A percentile compares a stretch with the other conserved stretches of the same genome.
Conservation (phyloP, 768 basidiomycete genomes). For the Lanmaoa pseudosensibilis region DNA sequence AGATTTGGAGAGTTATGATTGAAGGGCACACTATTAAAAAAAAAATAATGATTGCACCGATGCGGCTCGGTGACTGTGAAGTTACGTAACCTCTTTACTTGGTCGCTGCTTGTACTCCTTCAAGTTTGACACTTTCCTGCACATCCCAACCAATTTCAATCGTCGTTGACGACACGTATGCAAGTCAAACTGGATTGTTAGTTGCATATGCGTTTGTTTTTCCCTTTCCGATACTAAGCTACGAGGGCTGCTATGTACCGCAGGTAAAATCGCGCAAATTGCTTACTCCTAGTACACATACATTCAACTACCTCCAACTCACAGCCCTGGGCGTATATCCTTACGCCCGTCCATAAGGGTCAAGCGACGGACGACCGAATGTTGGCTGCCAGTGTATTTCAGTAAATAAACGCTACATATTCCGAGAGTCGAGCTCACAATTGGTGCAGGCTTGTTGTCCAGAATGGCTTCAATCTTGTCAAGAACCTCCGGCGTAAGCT, state of each 20-base stretch:
- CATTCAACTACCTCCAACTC: background rate
- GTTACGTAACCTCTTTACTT: background rate
- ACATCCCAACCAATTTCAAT: background rate
- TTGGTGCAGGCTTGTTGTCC: slow-evolving; percentile 37
- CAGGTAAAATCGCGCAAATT: background rate
- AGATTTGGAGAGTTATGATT: too few relatives aligned
- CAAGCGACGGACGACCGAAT: slow-evolving; percentile 33
- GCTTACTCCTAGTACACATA: background rate
- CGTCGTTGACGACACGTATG: background rate
- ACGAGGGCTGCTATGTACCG: background rate
- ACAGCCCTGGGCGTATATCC: background rate
- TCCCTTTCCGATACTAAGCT: too few relatives aligned
- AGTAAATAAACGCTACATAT: background rate
- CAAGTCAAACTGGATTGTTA: background rate
- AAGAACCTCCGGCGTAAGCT: slow-evolving; percentile 51
- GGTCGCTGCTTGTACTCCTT: too few relatives aligned
- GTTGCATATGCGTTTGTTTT: background rate
- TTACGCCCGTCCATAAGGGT: slow-evolving; percentile 26
- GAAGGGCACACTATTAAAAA: too few relatives aligned
- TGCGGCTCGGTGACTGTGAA: background rate
- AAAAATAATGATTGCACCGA: too few relatives aligned
- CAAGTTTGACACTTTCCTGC: background rate
- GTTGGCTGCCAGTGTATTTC: slow-evolving; percentile 18
- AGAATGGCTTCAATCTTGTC: slow-evolving; percentile 54
- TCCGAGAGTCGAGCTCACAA: slow-evolving; percentile 22